Evolutionary conservation across 2,329 filamentous ascomycete species (phyloP), one percentile per base, ranked within the genome.

Genomic region (Rugonectria rugulosa): DNA sequence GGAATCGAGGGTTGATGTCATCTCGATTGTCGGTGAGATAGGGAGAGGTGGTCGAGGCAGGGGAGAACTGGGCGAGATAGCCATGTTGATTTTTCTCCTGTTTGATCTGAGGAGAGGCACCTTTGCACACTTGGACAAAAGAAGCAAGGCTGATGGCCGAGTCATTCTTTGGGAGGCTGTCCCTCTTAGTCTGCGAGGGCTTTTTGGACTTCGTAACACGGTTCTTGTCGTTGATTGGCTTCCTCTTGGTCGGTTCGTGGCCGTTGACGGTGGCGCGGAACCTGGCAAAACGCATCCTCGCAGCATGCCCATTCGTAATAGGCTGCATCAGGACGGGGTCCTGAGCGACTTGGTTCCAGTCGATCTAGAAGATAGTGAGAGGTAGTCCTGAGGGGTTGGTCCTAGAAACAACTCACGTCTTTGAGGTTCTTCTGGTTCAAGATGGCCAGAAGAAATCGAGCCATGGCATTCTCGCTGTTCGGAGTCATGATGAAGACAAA

Each of bases 291-390:
- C 83, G 77, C 83, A 86, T 86, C 42, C 83, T 79, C 26, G 83
- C 83, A 24, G 83, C 83, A 68, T 86, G 83, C 38, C 83, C 83
- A 64, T 86, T 86, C 59, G 81, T 78, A 56, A 86, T 85, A 62
- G 78, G 74, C 44, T 84, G 76, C 20, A 78, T 60, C 9, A 86
- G 75, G 42, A 83, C 76, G 17, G 82, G 81, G 56, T 85, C 80
- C 29, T 75, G 69, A 48, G 83, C 83, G 38, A 86, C 83, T 66
- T 77, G 71, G 57, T 81, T 80, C 83, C 83, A 86, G 68, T 86
- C 80, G 64, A 86, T 84, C 83, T 86, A 52, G 19, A 43, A 21
- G 38, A 50, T 42, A 59, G 64, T 66, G 51, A 62, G 54, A 54
- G n/a, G n/a, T 26, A 32, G 15, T 20, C 45, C 26, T 10, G 7